Conservation (phyloP, 2,329 filamentous ascomycete genomes). For the Cordyceps cicadae region DNA sequence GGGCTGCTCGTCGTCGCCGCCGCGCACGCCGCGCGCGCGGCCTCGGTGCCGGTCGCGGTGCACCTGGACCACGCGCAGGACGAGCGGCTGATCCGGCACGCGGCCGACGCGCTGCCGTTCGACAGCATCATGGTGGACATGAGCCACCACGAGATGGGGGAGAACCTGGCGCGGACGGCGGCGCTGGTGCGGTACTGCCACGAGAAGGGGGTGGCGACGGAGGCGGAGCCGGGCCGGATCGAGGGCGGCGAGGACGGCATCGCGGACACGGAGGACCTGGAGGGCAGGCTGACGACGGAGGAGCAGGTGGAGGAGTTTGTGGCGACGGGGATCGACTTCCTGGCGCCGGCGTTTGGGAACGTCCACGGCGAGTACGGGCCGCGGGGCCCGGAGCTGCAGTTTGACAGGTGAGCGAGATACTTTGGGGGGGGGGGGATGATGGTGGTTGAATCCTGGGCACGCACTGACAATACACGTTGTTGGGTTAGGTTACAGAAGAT, state of each 20-base stretch:
- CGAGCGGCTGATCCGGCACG: constrained; percentile 47
- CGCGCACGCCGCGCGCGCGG: constrained; percentile 44
- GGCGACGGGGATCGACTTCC: constrained; percentile 61
- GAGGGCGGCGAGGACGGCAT: constrained; percentile 63
- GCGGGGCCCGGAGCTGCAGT: neutral
- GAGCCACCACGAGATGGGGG: constrained; percentile 61
- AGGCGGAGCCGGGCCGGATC: constrained; percentile 62
- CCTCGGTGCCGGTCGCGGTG: constrained; percentile 50
- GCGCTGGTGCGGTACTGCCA: constrained; percentile 56
- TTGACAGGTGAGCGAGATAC: neutral
- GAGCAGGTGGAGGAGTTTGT: constrained; percentile 65
- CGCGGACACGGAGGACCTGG: constrained; percentile 43
- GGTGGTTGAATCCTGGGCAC: neutral
- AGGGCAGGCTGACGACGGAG: constrained; percentile 52
- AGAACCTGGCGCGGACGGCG: constrained; percentile 56
- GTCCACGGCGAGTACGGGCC: constrained; percentile 65
- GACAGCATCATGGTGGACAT: constrained; percentile 73
- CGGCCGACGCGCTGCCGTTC: constrained; percentile 49
- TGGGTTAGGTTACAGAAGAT: neutral
- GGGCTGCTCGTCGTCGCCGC: constrained; percentile 45
- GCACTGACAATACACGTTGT: neutral
- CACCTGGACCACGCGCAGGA: constrained; percentile 62
- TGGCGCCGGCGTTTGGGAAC: constrained; percentile 72
- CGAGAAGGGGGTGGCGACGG: constrained; percentile 54
- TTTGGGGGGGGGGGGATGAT: neutral